These are phyloP conservation scores for Trichoderma atroviride DNA, from an alignment of 2,329 filamentous ascomycete species.

Conservation along the genomic window DNA sequence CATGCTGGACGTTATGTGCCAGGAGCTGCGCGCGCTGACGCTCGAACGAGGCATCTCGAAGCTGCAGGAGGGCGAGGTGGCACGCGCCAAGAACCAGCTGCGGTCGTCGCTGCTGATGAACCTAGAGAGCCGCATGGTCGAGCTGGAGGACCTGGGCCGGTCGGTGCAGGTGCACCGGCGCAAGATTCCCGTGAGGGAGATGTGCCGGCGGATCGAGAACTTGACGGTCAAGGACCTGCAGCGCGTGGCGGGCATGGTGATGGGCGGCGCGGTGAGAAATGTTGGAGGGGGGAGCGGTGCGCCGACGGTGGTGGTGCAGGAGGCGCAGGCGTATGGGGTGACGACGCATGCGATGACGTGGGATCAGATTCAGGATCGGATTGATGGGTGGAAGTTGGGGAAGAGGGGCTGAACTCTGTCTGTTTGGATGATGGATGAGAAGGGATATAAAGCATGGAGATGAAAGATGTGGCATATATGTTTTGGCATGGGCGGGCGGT, in stretches of 20 bases:
- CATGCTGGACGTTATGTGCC: slow-evolving; percentile 96
- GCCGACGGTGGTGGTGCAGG: slow-evolving; percentile 92
- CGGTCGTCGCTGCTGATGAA: slow-evolving; percentile 93
- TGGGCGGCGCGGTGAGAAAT: slow-evolving; percentile 77
- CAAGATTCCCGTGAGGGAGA: slow-evolving; percentile 89
- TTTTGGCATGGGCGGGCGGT: background rate
- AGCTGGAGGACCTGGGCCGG: slow-evolving; percentile 90
- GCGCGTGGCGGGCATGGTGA: slow-evolving; percentile 76
- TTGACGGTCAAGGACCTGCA: slow-evolving; percentile 80
- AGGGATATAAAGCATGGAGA: background rate
- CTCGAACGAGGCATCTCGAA: slow-evolving; percentile 73
- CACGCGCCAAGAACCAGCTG: slow-evolving; percentile 95
- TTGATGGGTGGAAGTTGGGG: slow-evolving; percentile 82
- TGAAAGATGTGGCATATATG: background rate
- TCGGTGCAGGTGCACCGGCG: slow-evolving; percentile 96
- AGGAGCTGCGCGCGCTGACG: slow-evolving; percentile 78
- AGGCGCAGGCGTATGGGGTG: slow-evolving; percentile 75
- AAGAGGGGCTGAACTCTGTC: slow-evolving; percentile 40
- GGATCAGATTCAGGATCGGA: slow-evolving; percentile 87
- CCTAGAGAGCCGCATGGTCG: slow-evolving; percentile 94
- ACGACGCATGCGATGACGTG: slow-evolving; percentile 72
- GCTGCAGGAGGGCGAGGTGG: slow-evolving; percentile 76
- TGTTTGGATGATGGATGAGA: background rate
- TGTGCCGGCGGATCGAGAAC: slow-evolving; percentile 84
- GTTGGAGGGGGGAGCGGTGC: slow-evolving; percentile 77